These are phyloP conservation scores for Abelmoschus esculentus DNA, from an alignment of 345 rosid species.

Conservation along the genomic window DNA sequence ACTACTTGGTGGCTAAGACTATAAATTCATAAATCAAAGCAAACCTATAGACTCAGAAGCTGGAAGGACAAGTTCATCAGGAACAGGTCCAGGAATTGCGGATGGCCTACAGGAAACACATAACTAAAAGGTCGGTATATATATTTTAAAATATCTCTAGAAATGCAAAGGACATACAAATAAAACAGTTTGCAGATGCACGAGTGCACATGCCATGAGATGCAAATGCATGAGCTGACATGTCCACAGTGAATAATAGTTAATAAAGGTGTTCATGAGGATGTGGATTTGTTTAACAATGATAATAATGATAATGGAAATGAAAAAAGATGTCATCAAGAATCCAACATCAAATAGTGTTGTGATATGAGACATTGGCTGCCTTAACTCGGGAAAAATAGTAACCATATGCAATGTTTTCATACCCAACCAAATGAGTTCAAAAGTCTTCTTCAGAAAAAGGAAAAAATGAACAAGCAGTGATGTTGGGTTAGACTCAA, in stretches of 20 bases:
- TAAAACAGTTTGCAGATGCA: neutral
- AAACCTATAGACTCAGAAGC: slow-evolving; percentile 85
- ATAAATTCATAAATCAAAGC: slow-evolving; percentile 26
- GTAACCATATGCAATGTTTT: neutral
- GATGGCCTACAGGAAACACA: slow-evolving; percentile 56
- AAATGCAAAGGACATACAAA: neutral
- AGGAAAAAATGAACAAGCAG: neutral
- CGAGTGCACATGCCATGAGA: neutral
- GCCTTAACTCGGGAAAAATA: neutral
- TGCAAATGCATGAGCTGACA: neutral
- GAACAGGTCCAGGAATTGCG: slow-evolving; percentile 91
- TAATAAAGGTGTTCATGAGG: neutral
- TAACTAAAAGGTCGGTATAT: neutral
- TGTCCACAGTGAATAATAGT: neutral
- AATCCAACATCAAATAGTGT: neutral
- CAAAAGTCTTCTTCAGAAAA: neutral
- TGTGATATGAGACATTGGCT: neutral
- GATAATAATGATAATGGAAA: neutral
- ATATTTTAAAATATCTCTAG: neutral
- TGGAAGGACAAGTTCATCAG: slow-evolving; percentile 80
- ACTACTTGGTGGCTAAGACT: neutral
- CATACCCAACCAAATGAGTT: neutral
- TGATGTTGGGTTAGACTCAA: neutral
- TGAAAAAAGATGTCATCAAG: neutral
- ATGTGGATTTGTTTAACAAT: neutral